These are phyloP conservation scores for Acanthamoeba polyphaga DNA, from an alignment of 208 protist species.

Conservation along the genomic window DNA sequence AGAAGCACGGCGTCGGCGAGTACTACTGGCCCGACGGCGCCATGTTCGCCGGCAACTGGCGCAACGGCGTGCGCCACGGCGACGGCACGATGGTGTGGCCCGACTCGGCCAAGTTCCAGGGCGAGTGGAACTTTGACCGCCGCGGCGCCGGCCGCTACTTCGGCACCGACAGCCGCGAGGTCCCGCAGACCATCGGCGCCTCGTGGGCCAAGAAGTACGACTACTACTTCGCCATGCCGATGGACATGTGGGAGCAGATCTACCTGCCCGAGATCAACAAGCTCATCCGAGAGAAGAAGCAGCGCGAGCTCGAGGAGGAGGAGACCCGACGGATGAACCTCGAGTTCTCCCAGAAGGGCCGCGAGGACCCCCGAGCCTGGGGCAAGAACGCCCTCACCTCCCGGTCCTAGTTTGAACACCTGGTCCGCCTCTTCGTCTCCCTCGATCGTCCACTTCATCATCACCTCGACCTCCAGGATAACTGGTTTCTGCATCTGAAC, in stretches of 20 bases:
- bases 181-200: slow-evolving; percentile 4
- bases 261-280: slow-evolving; percentile 75
- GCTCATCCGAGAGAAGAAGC: slow-evolving; percentile 67
- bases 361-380: slow-evolving; percentile 38
- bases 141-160: slow-evolving; percentile 56
- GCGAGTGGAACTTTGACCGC: slow-evolving; percentile 57
- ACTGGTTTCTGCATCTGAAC: too few relatives aligned
- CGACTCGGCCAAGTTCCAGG: slow-evolving; percentile 27
- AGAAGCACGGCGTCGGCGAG: slow-evolving; percentile 75
- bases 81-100: slow-evolving; percentile 69
- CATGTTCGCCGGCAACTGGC: slow-evolving; percentile 50
- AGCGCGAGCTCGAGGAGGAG: slow-evolving; percentile 34
- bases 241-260: slow-evolving; percentile 72
- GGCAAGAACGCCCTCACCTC: not conserved
- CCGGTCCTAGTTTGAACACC: not conserved
- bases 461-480: too few relatives aligned
- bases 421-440: not conserved
- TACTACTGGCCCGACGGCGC: slow-evolving; percentile 68
- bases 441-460: not conserved
- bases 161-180: not conserved
- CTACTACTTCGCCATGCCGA: slow-evolving; percentile 73
- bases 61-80: slow-evolving; percentile 50
- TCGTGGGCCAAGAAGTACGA: slow-evolving; percentile 75
- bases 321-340: slow-evolving; percentile 48
- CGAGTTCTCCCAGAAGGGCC: slow-evolving; percentile 28